phyloP scores from a whole-genome alignment of 495 filamentous ascomycete genomes.

The Annulohypoxylon nitens region DNA sequence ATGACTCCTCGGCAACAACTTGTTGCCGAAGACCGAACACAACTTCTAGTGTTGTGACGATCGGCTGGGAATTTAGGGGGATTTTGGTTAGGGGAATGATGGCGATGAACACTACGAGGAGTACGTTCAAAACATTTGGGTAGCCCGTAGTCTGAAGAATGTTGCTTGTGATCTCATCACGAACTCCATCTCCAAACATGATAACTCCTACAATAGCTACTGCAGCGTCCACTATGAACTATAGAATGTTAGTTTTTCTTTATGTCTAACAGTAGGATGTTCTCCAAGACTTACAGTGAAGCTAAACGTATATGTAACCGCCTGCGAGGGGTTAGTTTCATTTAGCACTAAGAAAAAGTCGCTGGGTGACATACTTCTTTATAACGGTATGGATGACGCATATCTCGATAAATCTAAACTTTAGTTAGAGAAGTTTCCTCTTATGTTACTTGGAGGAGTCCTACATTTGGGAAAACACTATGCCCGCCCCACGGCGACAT shows the following conservation, averaged over 20 bases:
- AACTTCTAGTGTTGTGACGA: conserved; percentile 86
- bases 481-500: conserved; percentile 99
- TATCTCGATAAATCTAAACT: conserved; percentile 88
- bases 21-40: conserved; percentile 77
- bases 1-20: conserved; percentile 58
- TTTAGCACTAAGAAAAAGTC: background rate
- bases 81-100: conserved; percentile 97
- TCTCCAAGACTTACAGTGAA: conserved; percentile 77
- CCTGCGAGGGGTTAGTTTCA: conserved; percentile 54
- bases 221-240: conserved; percentile 82
- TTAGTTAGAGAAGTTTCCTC: background rate
- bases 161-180: conserved; percentile 91
- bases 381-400: conserved; percentile 94
- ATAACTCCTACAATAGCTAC: conserved; percentile 86
- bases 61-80: conserved; percentile 89
- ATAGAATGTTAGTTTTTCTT: conserved; percentile 34
- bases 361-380: conserved; percentile 46
- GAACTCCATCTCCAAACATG: conserved; percentile 92
- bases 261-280: background rate
- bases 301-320: conserved; percentile 83
- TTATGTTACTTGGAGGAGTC: background rate
- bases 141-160: conserved; percentile 80
- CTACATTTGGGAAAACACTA: conserved; percentile 87
- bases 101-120: conserved; percentile 86
- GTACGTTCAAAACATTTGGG: conserved; percentile 77